Base-by-base conservation (phyloP, 139 green algal genomes). In the Parachlorella kessleri region DNA sequence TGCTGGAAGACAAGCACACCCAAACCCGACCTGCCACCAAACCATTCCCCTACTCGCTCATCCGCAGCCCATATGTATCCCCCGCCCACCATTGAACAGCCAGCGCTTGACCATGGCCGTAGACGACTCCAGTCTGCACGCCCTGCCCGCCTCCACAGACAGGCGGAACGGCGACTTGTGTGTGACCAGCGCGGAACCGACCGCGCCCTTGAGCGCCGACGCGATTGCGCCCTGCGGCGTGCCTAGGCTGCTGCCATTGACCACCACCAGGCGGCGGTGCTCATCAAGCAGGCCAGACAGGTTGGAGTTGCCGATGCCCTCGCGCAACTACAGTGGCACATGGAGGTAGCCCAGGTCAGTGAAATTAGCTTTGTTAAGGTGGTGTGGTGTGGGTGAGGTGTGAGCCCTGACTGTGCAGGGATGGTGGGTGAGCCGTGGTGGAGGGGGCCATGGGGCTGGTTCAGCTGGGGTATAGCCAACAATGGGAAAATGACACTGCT, bases 131-230 rank as follows among this genome's bases (percentile, higher is more conserved):
- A 87, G 70, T 48, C 77, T 78, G 36, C 30, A 55, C 18, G 72
- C 79, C 55, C 70, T 33, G 3, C 40, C 72, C 30, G 66, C 73
- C 37, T 84, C 82, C 6, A 66, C 55, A 24, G 75, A 65, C 67
- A 87, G 66, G 26, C 78, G 63, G 78, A 87, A 87, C 35, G 82
- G 82, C n/a, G 77, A 70, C 42, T 69, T 75, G 78, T 55, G 70
- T 28, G 38, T 65, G 36, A 84, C 33, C 59, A 87, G 73, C 76
- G 70, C 77, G 36, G 81, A 75, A 26, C 84, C 76, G 26, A 81
- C 78, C 30, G 70, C 65, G 9, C 69, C 84, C 53, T 88, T 82
- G 8, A 88, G 42, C 21, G 81, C 64, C 0, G 66, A 26, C 23
- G 14, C 33, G 30, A 75, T 70, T 24, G 35, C 54, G 24, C 26